Conservation (phyloP, 2,329 filamentous ascomycete genomes). For the Diaporthe vaccinii region DNA sequence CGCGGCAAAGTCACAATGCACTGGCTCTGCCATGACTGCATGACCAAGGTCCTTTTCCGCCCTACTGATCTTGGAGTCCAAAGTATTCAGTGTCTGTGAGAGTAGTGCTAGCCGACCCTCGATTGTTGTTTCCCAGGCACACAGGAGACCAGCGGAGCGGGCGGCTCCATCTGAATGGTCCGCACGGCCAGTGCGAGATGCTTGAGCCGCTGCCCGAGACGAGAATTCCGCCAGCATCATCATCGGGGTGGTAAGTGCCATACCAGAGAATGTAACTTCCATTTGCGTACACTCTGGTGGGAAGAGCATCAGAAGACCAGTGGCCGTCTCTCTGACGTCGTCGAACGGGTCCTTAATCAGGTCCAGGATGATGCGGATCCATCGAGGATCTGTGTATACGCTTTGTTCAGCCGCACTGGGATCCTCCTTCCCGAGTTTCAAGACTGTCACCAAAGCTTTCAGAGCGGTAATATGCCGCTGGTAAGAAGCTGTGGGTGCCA, state of each 20-base stretch:
- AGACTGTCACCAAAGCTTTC: slow-evolving; percentile 76
- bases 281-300: slow-evolving; percentile 52
- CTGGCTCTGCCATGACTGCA: slow-evolving; percentile 75
- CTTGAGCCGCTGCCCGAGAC: slow-evolving; percentile 66
- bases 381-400: slow-evolving; percentile 58
- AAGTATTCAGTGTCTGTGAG: slow-evolving; percentile 66
- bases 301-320: slow-evolving; percentile 65
- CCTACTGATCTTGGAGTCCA: slow-evolving; percentile 75
- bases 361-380: slow-evolving; percentile 78
- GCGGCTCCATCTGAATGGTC: slow-evolving; percentile 95
- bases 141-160: slow-evolving; percentile 79
- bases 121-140: slow-evolving; percentile 64
- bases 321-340: slow-evolving; percentile 79
- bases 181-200: slow-evolving; percentile 81
- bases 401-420: slow-evolving; percentile 35
- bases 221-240: slow-evolving; percentile 62
- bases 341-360: slow-evolving; percentile 92
- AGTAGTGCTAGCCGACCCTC: slow-evolving; percentile 65
- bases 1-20: slow-evolving; percentile 79
- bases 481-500: slow-evolving; percentile 87
- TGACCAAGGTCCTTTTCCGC: slow-evolving; percentile 75
- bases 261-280: slow-evolving; percentile 40
- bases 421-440: slow-evolving; percentile 76
- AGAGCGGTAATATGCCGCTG: slow-evolving; percentile 88
- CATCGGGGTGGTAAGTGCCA: slow-evolving; percentile 42